These are phyloP conservation scores for Circinella minor DNA, from an alignment of 371 early-diverging fungal species.

Conservation along the genomic window DNA sequence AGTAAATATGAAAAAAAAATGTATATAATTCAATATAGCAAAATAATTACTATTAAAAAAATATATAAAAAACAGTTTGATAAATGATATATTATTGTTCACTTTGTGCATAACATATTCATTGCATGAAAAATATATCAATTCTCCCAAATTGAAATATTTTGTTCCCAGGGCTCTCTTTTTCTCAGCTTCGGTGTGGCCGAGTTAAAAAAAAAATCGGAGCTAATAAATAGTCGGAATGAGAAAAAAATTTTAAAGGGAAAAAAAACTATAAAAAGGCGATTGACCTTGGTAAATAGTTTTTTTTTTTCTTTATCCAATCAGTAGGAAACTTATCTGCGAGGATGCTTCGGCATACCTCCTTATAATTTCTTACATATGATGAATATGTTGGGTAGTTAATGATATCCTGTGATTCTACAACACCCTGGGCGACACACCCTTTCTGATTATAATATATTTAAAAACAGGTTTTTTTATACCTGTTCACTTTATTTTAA, in stretches of 20 bases:
- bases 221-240: neutral
- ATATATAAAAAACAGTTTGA: no score
- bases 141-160: no score
- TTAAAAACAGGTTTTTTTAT: neutral
- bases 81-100: no score
- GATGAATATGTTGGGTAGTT: constrained; percentile 48
- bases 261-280: constrained; percentile 2
- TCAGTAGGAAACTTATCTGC: constrained; percentile 55
- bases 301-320: constrained; percentile 8
- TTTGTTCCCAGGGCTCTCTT: no score
- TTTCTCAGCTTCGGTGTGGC: no score
- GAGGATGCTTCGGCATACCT: constrained; percentile 31
- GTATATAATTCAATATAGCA: no score
- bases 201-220: no score
- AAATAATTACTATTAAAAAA: no score
- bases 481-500: neutral
- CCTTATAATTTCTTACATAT: constrained; percentile 39
- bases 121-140: no score
- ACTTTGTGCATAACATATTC: no score
- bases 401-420: constrained; percentile 42
- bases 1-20: no score
- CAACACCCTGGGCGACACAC: constrained; percentile 38
- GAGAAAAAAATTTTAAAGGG: neutral
- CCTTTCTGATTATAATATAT: constrained; percentile 38
- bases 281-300: neutral